These are phyloP conservation scores for Starmerella stigmatis DNA, from an alignment of 805 yeast species.

Conservation along the genomic window DNA sequence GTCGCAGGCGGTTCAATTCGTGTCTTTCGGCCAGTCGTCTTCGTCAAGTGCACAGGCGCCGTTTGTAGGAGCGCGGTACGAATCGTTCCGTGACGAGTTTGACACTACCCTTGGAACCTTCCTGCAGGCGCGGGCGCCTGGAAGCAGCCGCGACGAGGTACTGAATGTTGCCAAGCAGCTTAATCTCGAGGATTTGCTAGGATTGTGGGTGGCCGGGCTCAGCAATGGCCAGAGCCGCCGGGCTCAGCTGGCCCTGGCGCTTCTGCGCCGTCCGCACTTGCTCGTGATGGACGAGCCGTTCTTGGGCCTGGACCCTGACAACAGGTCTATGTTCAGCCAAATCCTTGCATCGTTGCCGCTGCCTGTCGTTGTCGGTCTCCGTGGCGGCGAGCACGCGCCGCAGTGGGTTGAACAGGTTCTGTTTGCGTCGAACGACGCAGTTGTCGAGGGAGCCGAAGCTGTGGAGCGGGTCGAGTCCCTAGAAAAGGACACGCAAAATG, in stretches of 20 bases:
- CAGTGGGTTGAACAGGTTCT: conserved; percentile 58
- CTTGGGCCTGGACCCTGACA: conserved; percentile 75
- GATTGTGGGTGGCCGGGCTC: conserved; percentile 73
- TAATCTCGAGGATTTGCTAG: conserved; percentile 45
- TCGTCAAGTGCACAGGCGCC: conserved; percentile 37
- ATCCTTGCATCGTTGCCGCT: conserved; percentile 40
- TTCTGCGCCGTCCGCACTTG: conserved; percentile 54
- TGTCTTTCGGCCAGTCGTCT: conserved; percentile 38
- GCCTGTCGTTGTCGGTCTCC: conserved; percentile 56
- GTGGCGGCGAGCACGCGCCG: conserved; percentile 68
- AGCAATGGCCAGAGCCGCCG: conserved; percentile 92
- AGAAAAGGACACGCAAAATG: conserved; percentile 2
- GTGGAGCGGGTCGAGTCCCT: neutral
- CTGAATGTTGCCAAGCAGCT: conserved; percentile 40
- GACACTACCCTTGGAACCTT: conserved; percentile 60
- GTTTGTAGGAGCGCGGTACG: conserved; percentile 83
- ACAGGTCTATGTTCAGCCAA: conserved; percentile 48
- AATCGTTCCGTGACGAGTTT: conserved; percentile 71
- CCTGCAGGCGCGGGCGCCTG: conserved; percentile 35
- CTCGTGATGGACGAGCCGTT: conserved; percentile 84
- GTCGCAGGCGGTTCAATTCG: conserved; percentile 35
- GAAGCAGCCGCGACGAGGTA: conserved; percentile 38
- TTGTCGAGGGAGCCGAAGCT: conserved; percentile 16
- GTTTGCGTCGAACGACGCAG: conserved; percentile 45
- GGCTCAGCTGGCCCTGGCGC: conserved; percentile 70